These are phyloP conservation scores for Ceratobasidium sp. DNA, from an alignment of 1,284 basidiomycete species.

Conservation along the genomic window DNA sequence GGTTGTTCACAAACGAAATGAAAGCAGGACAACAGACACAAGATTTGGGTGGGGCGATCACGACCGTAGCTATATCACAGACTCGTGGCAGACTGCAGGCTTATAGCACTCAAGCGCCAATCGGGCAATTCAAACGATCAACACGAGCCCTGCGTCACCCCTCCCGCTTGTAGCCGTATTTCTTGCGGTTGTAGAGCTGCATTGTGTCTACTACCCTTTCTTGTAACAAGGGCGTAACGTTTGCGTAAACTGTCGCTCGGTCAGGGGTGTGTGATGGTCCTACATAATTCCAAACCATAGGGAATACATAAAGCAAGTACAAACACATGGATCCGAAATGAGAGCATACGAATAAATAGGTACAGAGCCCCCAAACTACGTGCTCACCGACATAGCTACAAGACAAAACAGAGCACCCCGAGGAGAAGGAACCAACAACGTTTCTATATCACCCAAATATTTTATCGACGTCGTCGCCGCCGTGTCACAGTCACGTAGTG, in stretches of 20 bases:
- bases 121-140: conserved; percentile 9
- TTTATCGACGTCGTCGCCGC: conserved; percentile 7
- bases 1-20: background rate
- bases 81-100: conserved; percentile 12
- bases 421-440: background rate
- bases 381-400: background rate
- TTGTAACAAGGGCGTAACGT: background rate
- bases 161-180: background rate
- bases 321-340: background rate
- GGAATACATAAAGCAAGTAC: conserved; percentile 11
- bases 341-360: conserved; percentile 14
- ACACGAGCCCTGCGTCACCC: background rate
- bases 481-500: background rate
- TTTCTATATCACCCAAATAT: background rate
- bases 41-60: background rate
- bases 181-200: background rate
- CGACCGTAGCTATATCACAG: conserved; percentile 1
- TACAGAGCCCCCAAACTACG: background rate
- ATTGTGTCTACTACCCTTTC: background rate
- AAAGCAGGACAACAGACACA: background rate
- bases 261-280: background rate
- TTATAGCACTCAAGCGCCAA: background rate
- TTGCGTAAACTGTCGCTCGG: background rate
- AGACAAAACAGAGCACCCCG: background rate
- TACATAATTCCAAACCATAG: background rate